Evolutionary conservation across 2,329 filamentous ascomycete species (phyloP).

Genomic region (Apiospora phragmitis): DNA sequence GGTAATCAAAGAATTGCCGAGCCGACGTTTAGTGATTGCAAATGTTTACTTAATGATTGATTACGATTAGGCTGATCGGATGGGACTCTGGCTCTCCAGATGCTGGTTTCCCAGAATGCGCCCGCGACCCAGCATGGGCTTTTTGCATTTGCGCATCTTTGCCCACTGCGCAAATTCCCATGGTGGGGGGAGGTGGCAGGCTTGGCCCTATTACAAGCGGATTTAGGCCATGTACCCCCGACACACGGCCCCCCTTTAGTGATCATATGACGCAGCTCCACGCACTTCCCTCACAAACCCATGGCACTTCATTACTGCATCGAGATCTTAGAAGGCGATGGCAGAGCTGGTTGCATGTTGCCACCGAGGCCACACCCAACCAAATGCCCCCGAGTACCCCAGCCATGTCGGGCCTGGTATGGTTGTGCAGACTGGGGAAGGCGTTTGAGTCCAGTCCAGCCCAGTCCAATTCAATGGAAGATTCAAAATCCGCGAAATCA

Average conservation of each 20-base stretch:
- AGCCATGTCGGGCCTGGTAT: not conserved
- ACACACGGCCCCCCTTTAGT: not conserved
- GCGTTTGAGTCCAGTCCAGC: not conserved
- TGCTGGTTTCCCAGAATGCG: not conserved
- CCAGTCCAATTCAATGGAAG: not conserved
- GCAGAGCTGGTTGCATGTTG: not conserved
- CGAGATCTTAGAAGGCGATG: not conserved
- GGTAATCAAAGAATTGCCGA: too few relatives aligned
- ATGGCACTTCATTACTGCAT: not conserved
- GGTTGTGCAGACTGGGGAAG: not conserved
- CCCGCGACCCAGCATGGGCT: not conserved
- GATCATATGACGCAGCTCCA: conserved; percentile 4
- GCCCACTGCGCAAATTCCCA: not conserved
- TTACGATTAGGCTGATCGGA: not conserved
- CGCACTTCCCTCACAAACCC: not conserved
- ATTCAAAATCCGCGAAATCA: not conserved
- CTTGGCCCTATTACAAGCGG: not conserved
- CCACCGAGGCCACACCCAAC: not conserved
- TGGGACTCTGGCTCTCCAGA: not conserved
- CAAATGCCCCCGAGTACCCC: not conserved
- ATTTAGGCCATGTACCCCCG: not conserved
- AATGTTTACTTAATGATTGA: not conserved
- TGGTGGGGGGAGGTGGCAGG: not conserved
- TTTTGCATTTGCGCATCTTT: not conserved
- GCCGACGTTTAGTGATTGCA: not conserved